Base-by-base conservation (phyloP, 176 grass and related monocot genomes). In the Ensete glaucum region DNA sequence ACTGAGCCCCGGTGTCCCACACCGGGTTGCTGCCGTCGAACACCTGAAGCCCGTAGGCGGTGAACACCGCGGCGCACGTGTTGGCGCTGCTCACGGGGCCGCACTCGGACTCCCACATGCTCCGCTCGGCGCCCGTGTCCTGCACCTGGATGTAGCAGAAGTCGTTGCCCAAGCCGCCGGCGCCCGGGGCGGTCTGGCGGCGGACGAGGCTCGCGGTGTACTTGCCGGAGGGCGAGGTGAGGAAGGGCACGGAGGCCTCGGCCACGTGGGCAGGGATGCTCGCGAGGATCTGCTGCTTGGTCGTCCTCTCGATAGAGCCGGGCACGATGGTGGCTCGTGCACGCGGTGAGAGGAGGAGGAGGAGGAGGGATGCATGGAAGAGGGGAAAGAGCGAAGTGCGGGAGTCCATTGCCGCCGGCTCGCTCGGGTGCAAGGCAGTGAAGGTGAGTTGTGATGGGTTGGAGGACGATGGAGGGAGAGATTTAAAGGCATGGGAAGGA, bases 61-160 rank as follows among this genome's bases (percentile, higher is more conserved):
- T 85, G 83, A 96, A 92, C 20, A 92, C 66, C 68, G 89, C 77
- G 9, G 87, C 15, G 83, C 87, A 96, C 62, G 89, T 79, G 82
- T 96, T 96, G 23, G 79, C 89, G 9, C 72, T 90, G 85, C 87
- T 90, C 70, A 86, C 84, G 2, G 93, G 81, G 1, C 76, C 81
- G 80, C 93, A 96, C 73, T 88, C 76, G 3, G 89, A 96, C 79
- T 96, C 93, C 93, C 93, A 96, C 77, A 83, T 83, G 81, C 89
- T 96, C 5, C 67, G 70, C 16, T 51, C 82, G 71, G 83, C 81
- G 1, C 20, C 60, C 0, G 65, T 73, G 23, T 76, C 87, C 49
- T 73, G 53, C 50, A 96, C 87, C 83, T 90, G 81, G 48, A 96
- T 85, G 69, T 86, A 96, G 82, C 93, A 96, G 74, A 96, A 96